phyloP scores from a whole-genome alignment of 1,284 basidiomycete genomes.

The Pseudozyma pruni region DNA sequence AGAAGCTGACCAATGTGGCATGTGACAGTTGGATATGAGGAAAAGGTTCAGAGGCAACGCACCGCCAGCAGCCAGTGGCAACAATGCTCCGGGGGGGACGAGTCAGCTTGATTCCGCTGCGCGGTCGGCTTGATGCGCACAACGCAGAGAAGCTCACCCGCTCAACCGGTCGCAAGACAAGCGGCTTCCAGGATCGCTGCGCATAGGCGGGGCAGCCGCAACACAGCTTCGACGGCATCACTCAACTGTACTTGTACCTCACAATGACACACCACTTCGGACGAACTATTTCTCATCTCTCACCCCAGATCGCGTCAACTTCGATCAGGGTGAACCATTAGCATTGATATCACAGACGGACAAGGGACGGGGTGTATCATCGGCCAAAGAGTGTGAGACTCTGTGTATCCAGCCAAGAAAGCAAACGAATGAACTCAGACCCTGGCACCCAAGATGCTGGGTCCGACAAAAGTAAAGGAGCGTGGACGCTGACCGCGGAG shows the following conservation, averaged over 20 bases:
- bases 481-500: background rate
- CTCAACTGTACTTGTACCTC: background rate
- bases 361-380: too few species aligned
- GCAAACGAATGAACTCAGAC: background rate
- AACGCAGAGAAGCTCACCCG: too few species aligned
- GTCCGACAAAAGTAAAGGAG: background rate
- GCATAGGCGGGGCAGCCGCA: too few species aligned
- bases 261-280: background rate
- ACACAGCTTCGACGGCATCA: too few species aligned
- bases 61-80: constrained; percentile 33
- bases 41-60: constrained; percentile 57
- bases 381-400: background rate
- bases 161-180: too few species aligned
- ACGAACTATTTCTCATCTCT: background rate
- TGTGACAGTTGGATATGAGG: constrained; percentile 53
- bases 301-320: background rate
- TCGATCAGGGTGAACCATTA: too few species aligned
- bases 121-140: background rate
- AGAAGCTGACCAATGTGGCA: too few species aligned
- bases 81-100: constrained; percentile 48
- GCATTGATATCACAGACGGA: too few species aligned
- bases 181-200: too few species aligned
- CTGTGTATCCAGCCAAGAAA: background rate
- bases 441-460: background rate
- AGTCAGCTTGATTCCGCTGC: constrained; percentile 26